Conservation (phyloP, 768 basidiomycete species). For the Boletus rubescentipes region DNA sequence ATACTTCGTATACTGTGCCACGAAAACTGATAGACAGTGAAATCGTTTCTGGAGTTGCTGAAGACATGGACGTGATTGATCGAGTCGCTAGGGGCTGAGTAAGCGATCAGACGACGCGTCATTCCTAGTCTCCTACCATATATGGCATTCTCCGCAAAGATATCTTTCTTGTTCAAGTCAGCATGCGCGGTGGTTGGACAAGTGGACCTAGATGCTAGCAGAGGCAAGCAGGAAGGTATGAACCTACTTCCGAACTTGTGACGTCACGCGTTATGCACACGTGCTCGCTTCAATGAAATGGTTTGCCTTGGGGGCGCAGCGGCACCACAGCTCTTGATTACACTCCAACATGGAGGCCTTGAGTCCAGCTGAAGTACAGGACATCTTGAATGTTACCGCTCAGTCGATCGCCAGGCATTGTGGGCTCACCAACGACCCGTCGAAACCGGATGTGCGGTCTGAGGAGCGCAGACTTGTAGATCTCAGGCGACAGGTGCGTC, state of each 20-base stretch:
- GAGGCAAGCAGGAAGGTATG: no score
- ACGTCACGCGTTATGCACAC: no score
- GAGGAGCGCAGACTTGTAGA: slow-evolving; percentile 1
- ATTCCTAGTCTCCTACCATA: background rate
- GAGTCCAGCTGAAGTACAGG: background rate
- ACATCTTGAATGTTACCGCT: slow-evolving; percentile 8
- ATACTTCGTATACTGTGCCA: slow-evolving; percentile 47
- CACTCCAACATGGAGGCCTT: background rate
- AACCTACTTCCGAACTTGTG: no score
- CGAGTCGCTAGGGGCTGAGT: slow-evolving; percentile 12
- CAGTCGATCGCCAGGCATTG: slow-evolving; percentile 15
- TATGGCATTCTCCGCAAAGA: background rate
- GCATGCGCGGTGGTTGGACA: no score
- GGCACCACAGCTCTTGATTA: background rate
- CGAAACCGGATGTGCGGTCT: background rate
- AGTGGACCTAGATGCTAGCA: no score
- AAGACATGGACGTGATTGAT: slow-evolving; percentile 11
- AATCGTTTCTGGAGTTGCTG: slow-evolving; percentile 8
- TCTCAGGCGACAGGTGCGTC: slow-evolving; percentile 13
- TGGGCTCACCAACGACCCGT: slow-evolving; percentile 11
- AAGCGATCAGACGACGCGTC: slow-evolving; percentile 5
- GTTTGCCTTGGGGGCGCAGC: no score
- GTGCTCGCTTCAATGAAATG: no score
- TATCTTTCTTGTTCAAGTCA: no score
- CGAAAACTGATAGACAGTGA: slow-evolving; percentile 42